Evolutionary conservation across 164 flowering plant species (phyloP).

Genomic region (Pachysandra terminalis): DNA sequence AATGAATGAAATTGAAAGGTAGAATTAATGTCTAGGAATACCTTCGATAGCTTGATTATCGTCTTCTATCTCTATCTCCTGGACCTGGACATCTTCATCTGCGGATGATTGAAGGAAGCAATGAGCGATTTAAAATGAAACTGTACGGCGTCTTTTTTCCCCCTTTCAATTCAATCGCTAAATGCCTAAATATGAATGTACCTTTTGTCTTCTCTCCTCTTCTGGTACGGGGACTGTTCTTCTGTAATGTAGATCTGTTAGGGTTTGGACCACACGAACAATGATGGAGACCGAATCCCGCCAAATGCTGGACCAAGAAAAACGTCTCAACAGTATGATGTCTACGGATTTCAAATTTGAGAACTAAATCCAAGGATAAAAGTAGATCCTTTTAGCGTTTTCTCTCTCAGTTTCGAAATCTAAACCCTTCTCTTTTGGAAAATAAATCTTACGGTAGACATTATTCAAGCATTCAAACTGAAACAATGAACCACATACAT

Average conservation of each 20-base stretch:
- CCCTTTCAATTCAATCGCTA: background rate
- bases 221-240: slow-evolving; percentile 20
- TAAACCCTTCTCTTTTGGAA: no score
- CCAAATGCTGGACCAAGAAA: slow-evolving; percentile 53
- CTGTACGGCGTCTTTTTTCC: background rate
- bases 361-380: slow-evolving; percentile 1
- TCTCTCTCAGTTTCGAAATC: no score
- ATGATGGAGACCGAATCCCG: slow-evolving; percentile 39
- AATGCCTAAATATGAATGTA: slow-evolving; percentile 13
- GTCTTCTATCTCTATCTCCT: slow-evolving; percentile 40
- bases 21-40: slow-evolving; percentile 11
- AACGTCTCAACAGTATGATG: slow-evolving; percentile 17
- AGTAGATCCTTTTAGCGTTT: background rate
- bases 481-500: no score
- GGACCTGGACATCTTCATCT: slow-evolving; percentile 29
- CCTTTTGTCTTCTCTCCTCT: slow-evolving; percentile 41
- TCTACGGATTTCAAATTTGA: background rate
- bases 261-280: slow-evolving; percentile 53
- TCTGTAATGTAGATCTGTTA: slow-evolving; percentile 24
- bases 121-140: slow-evolving; percentile 12
- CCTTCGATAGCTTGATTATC: slow-evolving; percentile 55
- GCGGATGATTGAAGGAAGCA: slow-evolving; percentile 19
- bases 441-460: no score
- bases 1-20: background rate
- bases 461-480: no score